Percentiles rank a stretch among this genome's conserved stretches.
phyloP scores from a whole-genome alignment of 2,329 filamentous ascomycete species.

The Claviceps sp. region DNA sequence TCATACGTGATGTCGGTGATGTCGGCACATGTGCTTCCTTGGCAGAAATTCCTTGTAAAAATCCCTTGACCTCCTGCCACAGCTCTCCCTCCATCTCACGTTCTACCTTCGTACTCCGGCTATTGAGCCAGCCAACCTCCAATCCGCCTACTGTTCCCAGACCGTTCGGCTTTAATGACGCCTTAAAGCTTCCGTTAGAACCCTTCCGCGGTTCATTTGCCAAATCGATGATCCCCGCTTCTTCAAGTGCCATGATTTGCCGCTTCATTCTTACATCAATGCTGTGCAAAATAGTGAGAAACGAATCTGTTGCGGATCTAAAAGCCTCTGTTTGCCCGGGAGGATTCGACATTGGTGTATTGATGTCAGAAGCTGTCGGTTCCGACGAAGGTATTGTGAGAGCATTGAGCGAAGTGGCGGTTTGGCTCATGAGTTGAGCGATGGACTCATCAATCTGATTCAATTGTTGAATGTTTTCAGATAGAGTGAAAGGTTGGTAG shows the following conservation, averaged over 20 bases:
- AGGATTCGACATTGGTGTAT: conserved; percentile 21
- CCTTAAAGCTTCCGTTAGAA: conserved; percentile 22
- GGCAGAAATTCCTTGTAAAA: conserved; percentile 26
- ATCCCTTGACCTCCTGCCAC: conserved; percentile 36
- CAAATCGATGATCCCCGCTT: conserved; percentile 58
- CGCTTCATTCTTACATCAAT: conserved; percentile 60
- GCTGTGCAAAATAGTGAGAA: conserved; percentile 59
- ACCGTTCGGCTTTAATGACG: conserved; percentile 39
- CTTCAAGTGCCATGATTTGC: conserved; percentile 62
- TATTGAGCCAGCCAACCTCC: conserved; percentile 84
- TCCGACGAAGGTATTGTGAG: conserved; percentile 23
- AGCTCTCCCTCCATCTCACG: conserved; percentile 75
- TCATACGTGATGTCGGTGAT: neutral
- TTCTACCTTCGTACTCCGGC: conserved; percentile 67
- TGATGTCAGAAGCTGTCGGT: conserved; percentile 6
- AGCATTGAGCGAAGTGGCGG: conserved; percentile 31
- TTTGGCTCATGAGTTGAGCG: conserved; percentile 28
- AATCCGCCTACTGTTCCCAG: conserved; percentile 45
- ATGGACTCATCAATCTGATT: conserved; percentile 59
- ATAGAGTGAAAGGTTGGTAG: conserved; percentile 50
- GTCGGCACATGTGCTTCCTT: conserved; percentile 9
- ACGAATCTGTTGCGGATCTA: conserved; percentile 47
- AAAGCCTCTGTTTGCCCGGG: conserved; percentile 42
- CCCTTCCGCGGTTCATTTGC: conserved; percentile 20
- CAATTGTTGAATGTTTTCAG: conserved; percentile 70